phyloP scores from a whole-genome alignment of 1,284 basidiomycete species.

The Trichosporon asahii region DNA sequence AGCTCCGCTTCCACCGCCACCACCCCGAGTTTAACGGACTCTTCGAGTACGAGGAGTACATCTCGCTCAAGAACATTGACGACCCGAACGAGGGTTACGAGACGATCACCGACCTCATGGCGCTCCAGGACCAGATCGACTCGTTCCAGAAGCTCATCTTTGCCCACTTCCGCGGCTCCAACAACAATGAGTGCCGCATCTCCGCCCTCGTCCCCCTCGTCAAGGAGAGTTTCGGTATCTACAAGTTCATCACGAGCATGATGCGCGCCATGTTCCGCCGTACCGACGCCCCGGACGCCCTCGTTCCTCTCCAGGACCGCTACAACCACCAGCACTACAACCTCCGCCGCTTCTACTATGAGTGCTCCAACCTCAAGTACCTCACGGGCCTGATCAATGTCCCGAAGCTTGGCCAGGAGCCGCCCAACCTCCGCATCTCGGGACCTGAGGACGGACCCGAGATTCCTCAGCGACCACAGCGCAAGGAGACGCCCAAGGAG shows the following conservation, averaged over 20 bases:
- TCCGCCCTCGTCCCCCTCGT: conserved; percentile 88
- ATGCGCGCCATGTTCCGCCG: conserved; percentile 89
- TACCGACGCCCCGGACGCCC: conserved; percentile 77
- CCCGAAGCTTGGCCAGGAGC: conserved; percentile 92
- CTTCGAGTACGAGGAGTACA: conserved; percentile 96
- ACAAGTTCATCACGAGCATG: conserved; percentile 96
- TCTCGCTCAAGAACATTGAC: conserved; percentile 90
- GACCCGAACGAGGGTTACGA: conserved; percentile 98
- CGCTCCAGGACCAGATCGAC: conserved; percentile 92
- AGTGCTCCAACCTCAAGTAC: conserved; percentile 95
- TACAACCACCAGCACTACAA: conserved; percentile 85
- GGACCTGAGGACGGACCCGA: conserved; percentile 69
- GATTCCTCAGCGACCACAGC: conserved; percentile 76
- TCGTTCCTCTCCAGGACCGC: conserved; percentile 78
- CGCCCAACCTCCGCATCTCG: conserved; percentile 69
- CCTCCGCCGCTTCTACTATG: conserved; percentile 93
- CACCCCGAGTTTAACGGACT: conserved; percentile 93
- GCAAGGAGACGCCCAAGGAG: conserved; percentile 59
- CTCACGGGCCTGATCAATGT: conserved; percentile 93
- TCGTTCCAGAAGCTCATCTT: conserved; percentile 96
- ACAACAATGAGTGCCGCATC: conserved; percentile 93
- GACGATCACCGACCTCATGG: conserved; percentile 93
- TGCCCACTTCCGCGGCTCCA: conserved; percentile 80
- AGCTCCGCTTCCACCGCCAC: conserved; percentile 87
- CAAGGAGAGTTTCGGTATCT: conserved; percentile 96